Evolutionary conservation across 192 early-diverging fungal species (phyloP), one percentile per base, ranked within the genome.

Genomic region (Coemansia sp.): DNA sequence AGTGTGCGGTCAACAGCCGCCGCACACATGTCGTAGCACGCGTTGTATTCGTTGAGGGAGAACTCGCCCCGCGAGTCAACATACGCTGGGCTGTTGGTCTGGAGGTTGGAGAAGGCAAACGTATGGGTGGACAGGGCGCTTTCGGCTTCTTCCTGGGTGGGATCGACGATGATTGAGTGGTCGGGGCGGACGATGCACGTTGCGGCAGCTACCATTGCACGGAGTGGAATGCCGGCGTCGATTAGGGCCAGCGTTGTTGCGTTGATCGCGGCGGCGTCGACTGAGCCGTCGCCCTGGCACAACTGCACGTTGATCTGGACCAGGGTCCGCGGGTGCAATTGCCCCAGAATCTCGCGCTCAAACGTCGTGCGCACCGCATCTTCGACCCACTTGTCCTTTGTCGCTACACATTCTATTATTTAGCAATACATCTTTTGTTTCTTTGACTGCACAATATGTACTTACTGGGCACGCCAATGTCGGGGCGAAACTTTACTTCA

Each of bases 241-340:
- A 98, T 63, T 21, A 98, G 83, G 2, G 94, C 94, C 64, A 98
- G 52, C 2, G 87, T 81, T 0, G 87, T 82, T 2, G 94, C 94
- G 71, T 97, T 97, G 42, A 96, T 85, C 4, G 90, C 87, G 5
- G 88, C 82, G 9, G 94, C 65, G 25, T 75, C 77, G 64, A 94
- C 91, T 20, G 85, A 84, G 62, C 97, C 97, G 71, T 97, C 95
- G 60, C 89, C 90, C 49, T 87, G 83, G 61, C 88, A 82, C 6
- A 91, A 87, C 71, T 99, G 97, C 19, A 92, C 61, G 8, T 91
- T 93, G 58, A 99, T 90, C 64, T 91, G 88, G 14, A 99, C 85
- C 37, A 84, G 49, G 3, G 95, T 96, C 28, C 95, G 83, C 25
- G 97, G 97, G 74, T 95, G 91, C 53, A 94, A 74, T 23, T 84